Conservation (phyloP, 768 basidiomycete genomes). For the Lactarius quietus region DNA sequence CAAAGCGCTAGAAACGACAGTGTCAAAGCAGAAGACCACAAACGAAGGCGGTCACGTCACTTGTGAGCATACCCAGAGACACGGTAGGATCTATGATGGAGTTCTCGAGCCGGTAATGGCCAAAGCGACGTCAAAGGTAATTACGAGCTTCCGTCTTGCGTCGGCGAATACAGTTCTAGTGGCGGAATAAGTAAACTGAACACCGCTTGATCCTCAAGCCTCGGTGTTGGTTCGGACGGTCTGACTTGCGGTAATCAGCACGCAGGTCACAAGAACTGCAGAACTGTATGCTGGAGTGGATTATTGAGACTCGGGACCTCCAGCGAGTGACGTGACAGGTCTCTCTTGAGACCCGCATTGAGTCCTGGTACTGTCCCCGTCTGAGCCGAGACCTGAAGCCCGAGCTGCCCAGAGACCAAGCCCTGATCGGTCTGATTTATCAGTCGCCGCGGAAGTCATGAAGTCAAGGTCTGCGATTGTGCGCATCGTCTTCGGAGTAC, state of each 20-base stretch:
- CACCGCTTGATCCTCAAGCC: neutral
- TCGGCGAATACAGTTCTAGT: neutral
- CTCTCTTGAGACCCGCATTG: neutral
- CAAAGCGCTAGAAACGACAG: neutral
- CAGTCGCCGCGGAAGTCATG: neutral
- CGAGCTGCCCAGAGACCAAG: neutral
- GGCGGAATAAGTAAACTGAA: neutral
- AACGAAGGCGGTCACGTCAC: constrained; percentile 1
- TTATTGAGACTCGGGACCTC: neutral
- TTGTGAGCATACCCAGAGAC: neutral
- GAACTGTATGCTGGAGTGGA: neutral
- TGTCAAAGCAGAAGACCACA: neutral
- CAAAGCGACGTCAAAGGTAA: neutral
- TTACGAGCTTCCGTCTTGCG: neutral
- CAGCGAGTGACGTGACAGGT: neutral
- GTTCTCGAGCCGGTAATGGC: neutral
- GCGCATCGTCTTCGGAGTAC: neutral
- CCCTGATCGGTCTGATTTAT: neutral
- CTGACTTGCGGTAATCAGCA: neutral
- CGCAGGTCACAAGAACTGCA: neutral
- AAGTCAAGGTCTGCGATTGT: neutral
- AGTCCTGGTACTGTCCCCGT: neutral
- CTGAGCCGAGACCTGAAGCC: neutral
- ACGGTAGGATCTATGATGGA: neutral
- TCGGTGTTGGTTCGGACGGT: neutral